These are phyloP conservation scores for Boletus speciosus DNA, from an alignment of 768 basidiomycete species.

Conservation along the genomic window DNA sequence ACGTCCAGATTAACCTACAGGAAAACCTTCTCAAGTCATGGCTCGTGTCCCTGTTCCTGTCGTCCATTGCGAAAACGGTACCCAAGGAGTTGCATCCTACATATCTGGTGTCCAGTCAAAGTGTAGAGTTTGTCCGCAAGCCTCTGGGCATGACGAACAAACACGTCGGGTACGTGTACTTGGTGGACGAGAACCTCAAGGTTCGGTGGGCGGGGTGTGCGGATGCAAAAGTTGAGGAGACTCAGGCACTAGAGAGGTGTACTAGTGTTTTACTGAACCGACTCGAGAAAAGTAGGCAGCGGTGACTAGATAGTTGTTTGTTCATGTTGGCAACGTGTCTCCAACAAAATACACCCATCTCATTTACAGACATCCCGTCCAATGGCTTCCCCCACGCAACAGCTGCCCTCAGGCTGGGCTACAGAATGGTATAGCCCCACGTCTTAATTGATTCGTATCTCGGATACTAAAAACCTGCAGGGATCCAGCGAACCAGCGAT, in stretches of 20 bases:
- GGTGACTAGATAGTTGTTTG: conserved; percentile 18
- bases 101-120: conserved; percentile 79
- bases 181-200: conserved; percentile 80
- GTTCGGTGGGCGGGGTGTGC: conserved; percentile 93
- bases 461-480: conserved; percentile 40
- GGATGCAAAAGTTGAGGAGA: conserved; percentile 74
- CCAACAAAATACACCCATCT: conserved; percentile 9
- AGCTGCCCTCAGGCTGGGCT: conserved; percentile 88
- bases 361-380: neutral
- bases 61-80: conserved; percentile 62
- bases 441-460: neutral
- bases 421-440: conserved; percentile 73
- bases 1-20: conserved; percentile 87
- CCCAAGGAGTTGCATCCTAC: conserved; percentile 62
- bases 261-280: conserved; percentile 65
- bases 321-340: conserved; percentile 29
- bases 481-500: conserved; percentile 77
- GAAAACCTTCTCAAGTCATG: conserved; percentile 91
- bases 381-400: conserved; percentile 50
- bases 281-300: conserved; percentile 32
- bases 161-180: conserved; percentile 87
- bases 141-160: conserved; percentile 86
- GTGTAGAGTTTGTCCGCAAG: conserved; percentile 81
- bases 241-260: conserved; percentile 63
- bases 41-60: conserved; percentile 82